Evolutionary conservation across 2,329 filamentous ascomycete genomes (phyloP).

Genomic region (Didymella arachidicola): DNA sequence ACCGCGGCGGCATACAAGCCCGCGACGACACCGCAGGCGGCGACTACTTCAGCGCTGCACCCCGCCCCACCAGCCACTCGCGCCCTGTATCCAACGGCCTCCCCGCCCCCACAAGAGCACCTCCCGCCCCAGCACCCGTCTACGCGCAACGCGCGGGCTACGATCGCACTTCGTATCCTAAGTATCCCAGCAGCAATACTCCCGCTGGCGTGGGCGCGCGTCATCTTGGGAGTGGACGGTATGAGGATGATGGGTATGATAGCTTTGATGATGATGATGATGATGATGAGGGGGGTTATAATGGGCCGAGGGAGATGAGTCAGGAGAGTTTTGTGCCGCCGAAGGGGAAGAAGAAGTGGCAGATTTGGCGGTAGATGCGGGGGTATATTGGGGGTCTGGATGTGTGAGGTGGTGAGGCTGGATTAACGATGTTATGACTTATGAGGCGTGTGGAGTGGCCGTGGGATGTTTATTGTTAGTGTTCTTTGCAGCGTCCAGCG

Average conservation of each 20-base stretch:
- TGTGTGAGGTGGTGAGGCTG: background rate
- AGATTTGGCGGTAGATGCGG: constrained; percentile 43
- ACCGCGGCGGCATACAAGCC: constrained; percentile 40
- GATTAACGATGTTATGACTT: constrained; percentile 13
- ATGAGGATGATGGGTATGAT: constrained; percentile 43
- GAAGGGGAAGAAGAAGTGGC: constrained; percentile 52
- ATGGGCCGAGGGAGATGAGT: constrained; percentile 39
- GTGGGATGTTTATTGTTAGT: background rate
- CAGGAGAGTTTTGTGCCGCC: constrained; percentile 45
- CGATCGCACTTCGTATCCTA: constrained; percentile 34
- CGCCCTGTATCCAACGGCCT: constrained; percentile 5
- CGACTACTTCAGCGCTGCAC: constrained; percentile 39
- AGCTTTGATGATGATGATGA: constrained; percentile 33
- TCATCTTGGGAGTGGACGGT: constrained; percentile 42
- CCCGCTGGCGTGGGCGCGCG: constrained; percentile 40
- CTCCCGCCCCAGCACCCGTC: constrained; percentile 4
- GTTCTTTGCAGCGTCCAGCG: background rate
- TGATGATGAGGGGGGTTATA: constrained; percentile 37
- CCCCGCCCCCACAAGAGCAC: too few relatives aligned
- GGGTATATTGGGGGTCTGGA: background rate
- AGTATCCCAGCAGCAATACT: constrained; percentile 25
- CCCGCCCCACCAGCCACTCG: constrained; percentile 14
- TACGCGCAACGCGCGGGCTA: constrained; percentile 29
- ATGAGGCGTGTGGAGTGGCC: background rate
- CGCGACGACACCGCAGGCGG: constrained; percentile 38